These are phyloP conservation scores for Ogataea neopini DNA, from an alignment of 805 yeast genomes.

Conservation along the genomic window DNA sequence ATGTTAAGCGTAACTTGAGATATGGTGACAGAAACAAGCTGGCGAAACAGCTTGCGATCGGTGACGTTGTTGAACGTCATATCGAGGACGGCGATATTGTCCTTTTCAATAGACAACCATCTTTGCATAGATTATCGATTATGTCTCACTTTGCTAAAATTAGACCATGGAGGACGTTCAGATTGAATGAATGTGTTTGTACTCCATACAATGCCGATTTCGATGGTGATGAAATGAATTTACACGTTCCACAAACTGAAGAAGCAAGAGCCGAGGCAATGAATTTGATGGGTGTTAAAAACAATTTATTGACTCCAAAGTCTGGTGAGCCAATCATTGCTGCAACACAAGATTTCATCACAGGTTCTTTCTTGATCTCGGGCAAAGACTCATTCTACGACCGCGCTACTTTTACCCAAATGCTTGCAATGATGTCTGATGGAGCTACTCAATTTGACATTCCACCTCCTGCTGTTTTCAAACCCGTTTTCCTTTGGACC, in stretches of 20 bases:
- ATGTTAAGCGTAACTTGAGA: conserved; percentile 81
- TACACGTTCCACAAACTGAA: conserved; percentile 98
- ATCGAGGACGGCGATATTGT: conserved; percentile 97
- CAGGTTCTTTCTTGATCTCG: conserved; percentile 91
- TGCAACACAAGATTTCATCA: conserved; percentile 98
- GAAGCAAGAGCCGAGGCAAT: conserved; percentile 99
- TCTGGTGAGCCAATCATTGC: conserved; percentile 99
- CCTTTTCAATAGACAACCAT: conserved; percentile 95
- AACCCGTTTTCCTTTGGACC: conserved; percentile 92
- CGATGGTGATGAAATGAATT: conserved; percentile 99
- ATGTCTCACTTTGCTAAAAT: conserved; percentile 94
- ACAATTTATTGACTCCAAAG: conserved; percentile 91
- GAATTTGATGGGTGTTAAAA: conserved; percentile 96
- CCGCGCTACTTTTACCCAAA: conserved; percentile 77
- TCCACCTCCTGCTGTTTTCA: conserved; percentile 92
- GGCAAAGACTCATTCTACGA: conserved; percentile 93
- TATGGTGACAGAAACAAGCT: conserved; percentile 82
- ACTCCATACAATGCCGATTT: conserved; percentile 99
- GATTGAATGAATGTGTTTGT: conserved; percentile 97
- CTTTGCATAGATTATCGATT: conserved; percentile 91
- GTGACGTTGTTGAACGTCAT: conserved; percentile 96
- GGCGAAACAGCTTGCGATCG: conserved; percentile 75
- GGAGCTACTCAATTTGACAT: conserved; percentile 84
- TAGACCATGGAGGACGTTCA: conserved; percentile 96
- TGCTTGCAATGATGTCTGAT: conserved; percentile 95